These are phyloP conservation scores for Arthrobotrys entomopaga DNA, from an alignment of 2,329 filamentous ascomycete genomes.

Conservation along the genomic window DNA sequence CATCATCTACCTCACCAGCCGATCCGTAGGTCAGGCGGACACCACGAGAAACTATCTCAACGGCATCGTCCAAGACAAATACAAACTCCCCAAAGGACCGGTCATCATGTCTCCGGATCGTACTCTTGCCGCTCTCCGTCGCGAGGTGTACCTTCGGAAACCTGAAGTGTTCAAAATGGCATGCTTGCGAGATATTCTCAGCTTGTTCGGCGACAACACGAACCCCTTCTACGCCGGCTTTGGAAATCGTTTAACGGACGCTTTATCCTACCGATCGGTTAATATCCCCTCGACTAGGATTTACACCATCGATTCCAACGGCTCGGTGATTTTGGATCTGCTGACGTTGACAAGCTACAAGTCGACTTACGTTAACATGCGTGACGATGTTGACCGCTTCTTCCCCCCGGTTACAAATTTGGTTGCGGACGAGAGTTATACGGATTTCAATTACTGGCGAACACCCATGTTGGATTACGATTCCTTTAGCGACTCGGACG, in stretches of 20 bases:
- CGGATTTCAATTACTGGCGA: conserved; percentile 97
- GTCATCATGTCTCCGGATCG: conserved; percentile 95
- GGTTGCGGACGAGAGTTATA: conserved; percentile 91
- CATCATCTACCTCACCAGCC: conserved; percentile 95
- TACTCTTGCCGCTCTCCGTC: conserved; percentile 84
- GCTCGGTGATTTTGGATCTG: conserved; percentile 90
- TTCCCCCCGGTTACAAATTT: conserved; percentile 91
- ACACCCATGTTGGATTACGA: conserved; percentile 83
- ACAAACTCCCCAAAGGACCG: conserved; percentile 84
- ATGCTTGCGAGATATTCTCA: conserved; percentile 91
- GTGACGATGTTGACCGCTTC: conserved; percentile 96
- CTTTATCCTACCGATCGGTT: conserved; percentile 92
- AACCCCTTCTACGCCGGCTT: conserved; percentile 97
- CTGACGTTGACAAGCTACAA: conserved; percentile 93
- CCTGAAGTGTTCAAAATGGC: conserved; percentile 99
- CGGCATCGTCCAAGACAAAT: conserved; percentile 87
- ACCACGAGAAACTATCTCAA: conserved; percentile 88
- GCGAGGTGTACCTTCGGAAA: conserved; percentile 94
- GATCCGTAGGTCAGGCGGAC: conserved; percentile 92
- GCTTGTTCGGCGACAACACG: conserved; percentile 78
- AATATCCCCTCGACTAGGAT: conserved; percentile 94
- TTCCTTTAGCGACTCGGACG: conserved; percentile 78
- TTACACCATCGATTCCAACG: conserved; percentile 98
- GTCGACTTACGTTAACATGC: conserved; percentile 96
- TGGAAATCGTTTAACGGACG: conserved; percentile 94